Conservation (phyloP, 208 protist genomes). For the Crithidia acanthocephali region DNA sequence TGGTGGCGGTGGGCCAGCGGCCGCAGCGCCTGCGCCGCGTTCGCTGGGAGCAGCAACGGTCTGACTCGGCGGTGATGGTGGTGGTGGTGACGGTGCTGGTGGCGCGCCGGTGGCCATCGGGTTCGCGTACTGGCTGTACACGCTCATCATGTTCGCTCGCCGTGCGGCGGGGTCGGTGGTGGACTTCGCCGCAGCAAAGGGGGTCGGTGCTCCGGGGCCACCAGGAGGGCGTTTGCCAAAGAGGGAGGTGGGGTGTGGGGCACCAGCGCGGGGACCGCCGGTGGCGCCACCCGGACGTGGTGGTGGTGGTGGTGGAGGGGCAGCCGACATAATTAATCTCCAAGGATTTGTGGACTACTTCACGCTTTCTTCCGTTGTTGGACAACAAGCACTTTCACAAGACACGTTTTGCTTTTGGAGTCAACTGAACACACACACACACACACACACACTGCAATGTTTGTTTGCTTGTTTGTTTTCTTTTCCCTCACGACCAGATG, state of each 20-base stretch:
- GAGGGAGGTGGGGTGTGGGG: slow-evolving; percentile 6
- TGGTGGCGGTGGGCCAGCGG: too few species aligned
- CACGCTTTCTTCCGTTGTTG: too few species aligned
- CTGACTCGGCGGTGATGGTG: not conserved
- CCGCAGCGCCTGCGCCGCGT: too few species aligned
- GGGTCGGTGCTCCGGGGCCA: not conserved
- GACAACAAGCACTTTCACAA: too few species aligned
- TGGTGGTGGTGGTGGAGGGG: slow-evolving; percentile 21
- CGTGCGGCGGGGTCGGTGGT: slow-evolving; percentile 5
- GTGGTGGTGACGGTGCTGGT: not conserved
- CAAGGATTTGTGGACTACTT: too few species aligned
- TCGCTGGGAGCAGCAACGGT: too few species aligned
- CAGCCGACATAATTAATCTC: not conserved
- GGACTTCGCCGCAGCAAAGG: slow-evolving; percentile 1
- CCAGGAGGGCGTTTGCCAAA: slow-evolving; percentile 14
- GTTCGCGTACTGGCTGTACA: slow-evolving; percentile 29
- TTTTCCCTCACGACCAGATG: too few species aligned
- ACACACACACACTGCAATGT: too few species aligned
- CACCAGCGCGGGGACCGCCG: not conserved
- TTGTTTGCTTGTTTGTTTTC: too few species aligned
- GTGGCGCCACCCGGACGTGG: not conserved
- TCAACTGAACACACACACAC: too few species aligned
- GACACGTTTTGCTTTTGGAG: too few species aligned
- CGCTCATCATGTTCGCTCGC: slow-evolving; percentile 22
- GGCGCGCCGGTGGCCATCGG: not conserved